phyloP scores from a whole-genome alignment of 768 basidiomycete species.

The Termitomyces sp. region DNA sequence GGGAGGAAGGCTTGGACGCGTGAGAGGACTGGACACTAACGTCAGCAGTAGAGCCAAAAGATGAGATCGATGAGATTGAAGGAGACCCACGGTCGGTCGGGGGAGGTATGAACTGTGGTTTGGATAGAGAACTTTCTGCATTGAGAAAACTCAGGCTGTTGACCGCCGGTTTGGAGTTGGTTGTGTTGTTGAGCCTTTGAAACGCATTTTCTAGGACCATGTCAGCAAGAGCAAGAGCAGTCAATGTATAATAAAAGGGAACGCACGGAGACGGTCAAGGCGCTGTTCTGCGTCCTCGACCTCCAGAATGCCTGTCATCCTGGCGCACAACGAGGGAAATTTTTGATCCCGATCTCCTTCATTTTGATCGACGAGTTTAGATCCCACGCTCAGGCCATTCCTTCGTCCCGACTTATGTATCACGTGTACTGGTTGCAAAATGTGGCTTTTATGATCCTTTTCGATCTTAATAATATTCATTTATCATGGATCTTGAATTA shows the following conservation, averaged over 20 bases:
- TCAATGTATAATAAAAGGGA: neutral
- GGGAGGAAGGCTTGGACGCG: slow-evolving; percentile 70
- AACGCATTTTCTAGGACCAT: neutral
- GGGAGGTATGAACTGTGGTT: slow-evolving; percentile 28
- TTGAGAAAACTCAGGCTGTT: neutral
- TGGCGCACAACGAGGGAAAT: neutral
- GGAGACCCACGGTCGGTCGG: slow-evolving; percentile 47
- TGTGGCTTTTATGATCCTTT: no score
- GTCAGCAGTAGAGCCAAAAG: neutral
- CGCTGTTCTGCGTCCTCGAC: slow-evolving; percentile 5
- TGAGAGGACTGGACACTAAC: slow-evolving; percentile 46
- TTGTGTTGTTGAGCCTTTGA: neutral
- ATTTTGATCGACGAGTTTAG: neutral
- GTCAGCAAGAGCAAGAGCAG: neutral
- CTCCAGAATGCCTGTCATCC: neutral
- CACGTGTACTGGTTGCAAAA: no score
- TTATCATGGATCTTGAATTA: no score
- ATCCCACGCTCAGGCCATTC: neutral
- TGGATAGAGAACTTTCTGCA: neutral
- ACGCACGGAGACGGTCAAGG: slow-evolving; percentile 1
- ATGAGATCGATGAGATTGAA: neutral
- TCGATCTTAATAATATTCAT: no score
- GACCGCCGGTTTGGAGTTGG: neutral
- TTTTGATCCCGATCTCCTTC: slow-evolving; percentile 1
- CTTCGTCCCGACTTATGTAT: no score